Percentiles rank a stretch among this genome's conserved stretches.
Conservation (phyloP, 1,284 basidiomycete genomes). For the Dichomitus squalens region DNA sequence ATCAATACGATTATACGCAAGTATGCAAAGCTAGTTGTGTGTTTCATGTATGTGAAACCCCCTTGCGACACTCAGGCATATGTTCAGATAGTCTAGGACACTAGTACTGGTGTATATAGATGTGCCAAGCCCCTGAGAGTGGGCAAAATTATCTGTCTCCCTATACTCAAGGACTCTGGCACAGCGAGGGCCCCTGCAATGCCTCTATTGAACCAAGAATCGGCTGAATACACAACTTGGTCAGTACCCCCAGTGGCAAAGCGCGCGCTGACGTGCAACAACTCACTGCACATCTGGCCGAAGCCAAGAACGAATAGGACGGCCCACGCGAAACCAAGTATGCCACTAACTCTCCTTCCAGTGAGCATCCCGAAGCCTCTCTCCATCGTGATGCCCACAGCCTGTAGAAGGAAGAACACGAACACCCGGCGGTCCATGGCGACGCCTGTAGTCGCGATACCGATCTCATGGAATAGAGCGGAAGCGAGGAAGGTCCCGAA, state of each 20-base stretch:
- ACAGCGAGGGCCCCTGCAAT: background rate
- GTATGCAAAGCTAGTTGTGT: no score
- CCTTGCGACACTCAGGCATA: no score
- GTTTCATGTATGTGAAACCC: no score
- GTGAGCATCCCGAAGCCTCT: slow-evolving; percentile 57
- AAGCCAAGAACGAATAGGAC: slow-evolving; percentile 60
- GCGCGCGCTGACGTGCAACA: background rate
- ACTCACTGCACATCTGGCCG: slow-evolving; percentile 64
- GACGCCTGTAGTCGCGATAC: slow-evolving; percentile 60
- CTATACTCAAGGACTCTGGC: background rate
- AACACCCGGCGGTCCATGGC: slow-evolving; percentile 55
- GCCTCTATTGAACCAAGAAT: slow-evolving; percentile 1
- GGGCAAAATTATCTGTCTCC: background rate
- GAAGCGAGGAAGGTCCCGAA: slow-evolving; percentile 76
- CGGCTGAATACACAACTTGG: background rate
- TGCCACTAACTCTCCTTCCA: slow-evolving; percentile 58
- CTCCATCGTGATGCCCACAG: slow-evolving; percentile 60
- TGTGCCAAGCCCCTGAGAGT: background rate
- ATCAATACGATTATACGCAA: no score
- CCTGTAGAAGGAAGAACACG: slow-evolving; percentile 67
- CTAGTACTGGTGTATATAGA: no score
- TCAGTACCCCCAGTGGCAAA: background rate
- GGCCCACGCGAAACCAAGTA: slow-evolving; percentile 64
- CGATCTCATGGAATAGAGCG: slow-evolving; percentile 69
- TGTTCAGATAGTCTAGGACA: no score